Percentiles rank a stretch among this genome's conserved stretches.
Conservation (phyloP, 371 early-diverging fungal species). For the Nosema granulosis region DNA sequence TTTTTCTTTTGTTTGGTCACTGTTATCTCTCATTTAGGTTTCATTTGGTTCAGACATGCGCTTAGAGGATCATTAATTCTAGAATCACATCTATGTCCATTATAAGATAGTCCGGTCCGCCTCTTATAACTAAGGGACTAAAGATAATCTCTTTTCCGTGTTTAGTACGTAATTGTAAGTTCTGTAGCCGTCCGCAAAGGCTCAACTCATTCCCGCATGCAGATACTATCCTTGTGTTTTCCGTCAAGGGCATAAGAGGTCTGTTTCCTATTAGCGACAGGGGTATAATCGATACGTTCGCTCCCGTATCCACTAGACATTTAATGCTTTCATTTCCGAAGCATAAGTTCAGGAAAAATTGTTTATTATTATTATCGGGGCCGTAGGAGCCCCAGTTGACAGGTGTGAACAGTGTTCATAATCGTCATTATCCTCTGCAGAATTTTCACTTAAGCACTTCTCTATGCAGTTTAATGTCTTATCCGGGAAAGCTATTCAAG, state of each 20-base stretch:
- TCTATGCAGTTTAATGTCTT: neutral
- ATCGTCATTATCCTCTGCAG: too few species aligned
- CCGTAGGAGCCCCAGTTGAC: too few species aligned
- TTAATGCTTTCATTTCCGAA: too few species aligned
- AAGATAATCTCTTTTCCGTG: neutral
- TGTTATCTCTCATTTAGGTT: too few species aligned
- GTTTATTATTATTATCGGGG: too few species aligned
- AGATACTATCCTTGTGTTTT: neutral
- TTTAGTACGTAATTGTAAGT: neutral
- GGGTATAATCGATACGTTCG: neutral
- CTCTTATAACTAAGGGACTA: neutral
- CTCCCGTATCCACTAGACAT: neutral
- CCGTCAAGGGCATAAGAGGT: neutral
- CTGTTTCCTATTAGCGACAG: neutral
- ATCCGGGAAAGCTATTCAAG: conserved; percentile 8
- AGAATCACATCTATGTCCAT: neutral
- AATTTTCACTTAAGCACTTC: too few species aligned
- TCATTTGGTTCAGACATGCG: too few species aligned
- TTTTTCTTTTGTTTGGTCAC: too few species aligned
- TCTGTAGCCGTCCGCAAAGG: neutral
- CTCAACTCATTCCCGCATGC: neutral
- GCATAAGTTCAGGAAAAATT: too few species aligned
- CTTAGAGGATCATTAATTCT: neutral
- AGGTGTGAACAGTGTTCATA: too few species aligned
- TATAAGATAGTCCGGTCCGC: neutral